These are phyloP conservation scores for Claviceps fusiformis DNA, from an alignment of 2,329 filamentous ascomycete genomes.

Conservation along the genomic window DNA sequence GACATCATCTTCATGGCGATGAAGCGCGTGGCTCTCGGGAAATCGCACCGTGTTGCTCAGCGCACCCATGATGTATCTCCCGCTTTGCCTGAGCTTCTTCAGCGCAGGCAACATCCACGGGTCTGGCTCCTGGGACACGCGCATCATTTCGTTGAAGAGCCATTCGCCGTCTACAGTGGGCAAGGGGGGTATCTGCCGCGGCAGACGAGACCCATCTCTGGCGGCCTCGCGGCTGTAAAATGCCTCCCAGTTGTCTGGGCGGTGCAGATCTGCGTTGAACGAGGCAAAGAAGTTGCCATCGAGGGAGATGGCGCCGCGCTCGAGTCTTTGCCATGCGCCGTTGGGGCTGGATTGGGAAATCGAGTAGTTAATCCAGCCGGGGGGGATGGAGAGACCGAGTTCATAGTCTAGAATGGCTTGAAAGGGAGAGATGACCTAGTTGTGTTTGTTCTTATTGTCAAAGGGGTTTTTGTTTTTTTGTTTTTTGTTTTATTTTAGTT, in stretches of 20 bases:
- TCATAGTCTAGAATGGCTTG: slow-evolving; percentile 92
- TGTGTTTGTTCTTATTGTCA: not conserved
- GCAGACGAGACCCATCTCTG: slow-evolving; percentile 25
- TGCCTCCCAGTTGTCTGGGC: slow-evolving; percentile 51
- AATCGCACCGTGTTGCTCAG: slow-evolving; percentile 86
- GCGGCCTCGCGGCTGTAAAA: slow-evolving; percentile 39
- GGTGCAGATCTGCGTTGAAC: slow-evolving; percentile 63
- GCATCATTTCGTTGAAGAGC: slow-evolving; percentile 91
- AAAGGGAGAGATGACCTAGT: slow-evolving; percentile 76
- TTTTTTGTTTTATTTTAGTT: not conserved
- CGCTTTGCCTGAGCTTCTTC: slow-evolving; percentile 48
- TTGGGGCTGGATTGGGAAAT: slow-evolving; percentile 66
- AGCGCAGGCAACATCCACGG: slow-evolving; percentile 83
- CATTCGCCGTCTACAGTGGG: slow-evolving; percentile 63
- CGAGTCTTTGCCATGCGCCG: slow-evolving; percentile 79
- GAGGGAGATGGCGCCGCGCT: slow-evolving; percentile 68
- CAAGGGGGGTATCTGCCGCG: slow-evolving; percentile 39
- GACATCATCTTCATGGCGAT: slow-evolving; percentile 29
- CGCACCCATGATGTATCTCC: slow-evolving; percentile 61
- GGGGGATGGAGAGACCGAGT: slow-evolving; percentile 57
- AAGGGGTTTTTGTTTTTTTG: not conserved
- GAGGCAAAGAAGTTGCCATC: slow-evolving; percentile 60
- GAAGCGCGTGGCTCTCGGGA: slow-evolving; percentile 57
- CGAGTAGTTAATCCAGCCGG: slow-evolving; percentile 83
- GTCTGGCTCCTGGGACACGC: slow-evolving; percentile 53